Base-by-base conservation (phyloP, 208 protist genomes). In the Herpetomonas tarakana region DNA sequence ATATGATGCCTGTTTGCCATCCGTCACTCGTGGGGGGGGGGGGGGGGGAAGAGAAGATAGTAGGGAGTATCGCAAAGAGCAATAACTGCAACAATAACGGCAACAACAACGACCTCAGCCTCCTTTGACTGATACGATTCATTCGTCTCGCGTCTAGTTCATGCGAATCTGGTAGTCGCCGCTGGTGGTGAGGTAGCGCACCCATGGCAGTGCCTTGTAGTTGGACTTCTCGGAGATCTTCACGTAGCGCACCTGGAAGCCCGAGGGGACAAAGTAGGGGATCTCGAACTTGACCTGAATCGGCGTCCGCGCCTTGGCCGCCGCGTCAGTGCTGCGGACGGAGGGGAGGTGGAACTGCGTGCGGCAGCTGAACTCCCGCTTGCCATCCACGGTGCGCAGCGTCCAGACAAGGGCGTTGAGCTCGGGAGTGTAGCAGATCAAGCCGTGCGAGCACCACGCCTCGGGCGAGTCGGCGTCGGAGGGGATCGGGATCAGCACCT, bases 231-330 rank as follows among this genome's bases (percentile, higher is more conserved):
- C 98, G 25, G 95, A 86, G 46, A 99, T 93, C 80, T 99, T 99
- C 21, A 99, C 74, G 63, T 99, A 99, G 18, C 98, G 89, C 52
- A 99, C 98, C 76, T 99, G 97, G 29, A 99, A 93, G 41, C 98
- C 98, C 0, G 97, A 99, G 9, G 98, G 93, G 0, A 97, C 98
- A 62, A 98, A 98, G 76, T 98, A 99, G 12, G 98, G 98, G 58
- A 99, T 99, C 64, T 98, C 94, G 74, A 99, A 99, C 55, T 98
- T 87, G 53, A 99, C 96, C 50, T 84, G 79, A 44, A 99, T 97
- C 12, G 98, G 98, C 38, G 85, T 86, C 58, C 81, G 89, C 1
- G 92, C 84, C 12, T 78, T 24, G n/a, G 74, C 83, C 14, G 64
- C 57, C 6, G 79, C 65, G 52, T 97, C 92, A 58, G 73, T 84